Base-by-base conservation (phyloP, 1,284 basidiomycete species). In the Mycosarcoma maydis region DNA sequence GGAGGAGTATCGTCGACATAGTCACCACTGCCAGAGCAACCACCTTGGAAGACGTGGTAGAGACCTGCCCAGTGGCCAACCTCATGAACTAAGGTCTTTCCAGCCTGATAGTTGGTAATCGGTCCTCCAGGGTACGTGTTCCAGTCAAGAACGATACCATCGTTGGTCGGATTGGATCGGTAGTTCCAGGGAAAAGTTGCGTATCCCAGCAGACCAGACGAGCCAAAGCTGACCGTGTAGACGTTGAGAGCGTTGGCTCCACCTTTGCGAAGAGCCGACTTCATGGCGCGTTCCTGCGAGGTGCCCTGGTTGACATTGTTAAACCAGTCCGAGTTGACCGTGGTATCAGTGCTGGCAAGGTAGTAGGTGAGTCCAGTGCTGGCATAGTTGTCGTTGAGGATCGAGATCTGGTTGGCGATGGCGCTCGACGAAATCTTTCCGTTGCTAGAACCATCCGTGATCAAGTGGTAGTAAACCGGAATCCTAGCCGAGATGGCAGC, bases 41-140 rank as follows among this genome's bases (percentile, higher is more conserved):
- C 86, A 23, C 86, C 86, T 73, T 87, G 85, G 84, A 87, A 88
- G 38, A 86, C 86, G 78, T 88, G 87, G 81, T 86, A 87, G 23
- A 87, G 83, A 48, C 87, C 86, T 60, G 86, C 49, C 72, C 68
- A 76, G 57, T 68, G 58, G 14, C 62, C 70, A 36, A 83, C 85
- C 76, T 87, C 87, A 76, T 88, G 87, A 1, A 85, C 86, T 27
- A 86, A 72, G 9, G 86, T 87, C 83, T 85, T 69, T 47, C 86
- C 86, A 44, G 83, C 75, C 77, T 87, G 83, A 80, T 85, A 87
- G 68, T 83, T 82, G 24, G 78, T 64, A 11, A 84, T 78, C 43
- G 81, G 82, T 6, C 86, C 86, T 19, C 85, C 85, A 3, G 86
- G 86, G 55, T 54, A 58, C 10, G 54, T 45, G 3, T 47, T 34